A percentile compares a stretch with the other conserved stretches of the same genome.
phyloP scores from a whole-genome alignment of 2,329 filamentous ascomycete genomes.

The Colletotrichum zoysiae region DNA sequence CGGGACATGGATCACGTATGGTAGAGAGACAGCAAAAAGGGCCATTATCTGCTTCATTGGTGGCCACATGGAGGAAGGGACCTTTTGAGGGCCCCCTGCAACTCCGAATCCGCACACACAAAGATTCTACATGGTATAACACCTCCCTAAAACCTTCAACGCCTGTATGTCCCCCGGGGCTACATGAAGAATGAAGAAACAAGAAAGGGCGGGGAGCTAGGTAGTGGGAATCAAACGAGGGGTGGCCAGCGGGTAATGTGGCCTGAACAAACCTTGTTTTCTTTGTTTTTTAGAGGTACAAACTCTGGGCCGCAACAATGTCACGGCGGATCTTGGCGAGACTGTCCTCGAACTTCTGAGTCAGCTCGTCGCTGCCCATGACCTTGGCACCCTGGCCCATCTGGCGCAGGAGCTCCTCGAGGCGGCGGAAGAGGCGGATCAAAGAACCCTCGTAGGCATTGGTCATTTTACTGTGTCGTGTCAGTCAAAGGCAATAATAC shows the following conservation, averaged over 20 bases:
- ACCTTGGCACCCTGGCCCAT: constrained; percentile 97
- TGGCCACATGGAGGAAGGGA: constrained; percentile 37
- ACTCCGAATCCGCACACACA: constrained; percentile 34
- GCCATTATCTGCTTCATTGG: constrained; percentile 43
- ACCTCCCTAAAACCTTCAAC: constrained; percentile 26
- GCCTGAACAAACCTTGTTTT: constrained; percentile 22
- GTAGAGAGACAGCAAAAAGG: constrained; percentile 31
- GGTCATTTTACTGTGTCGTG: constrained; percentile 88
- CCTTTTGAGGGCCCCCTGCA: constrained; percentile 18
- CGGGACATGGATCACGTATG: constrained; percentile 14
- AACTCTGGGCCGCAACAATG: constrained; percentile 92
- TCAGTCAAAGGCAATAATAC: constrained; percentile 13
- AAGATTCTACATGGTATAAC: constrained; percentile 39
- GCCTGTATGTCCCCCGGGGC: constrained; percentile 27
- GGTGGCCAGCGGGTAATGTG: background rate
- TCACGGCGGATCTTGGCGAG: constrained; percentile 89
- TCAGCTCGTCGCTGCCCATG: constrained; percentile 96
- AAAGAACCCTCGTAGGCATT: constrained; percentile 97
- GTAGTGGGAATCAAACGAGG: background rate
- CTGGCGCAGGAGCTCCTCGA: constrained; percentile 94
- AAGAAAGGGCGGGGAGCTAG: background rate
- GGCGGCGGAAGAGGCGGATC: constrained; percentile 93
- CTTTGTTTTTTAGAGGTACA: constrained; percentile 79
- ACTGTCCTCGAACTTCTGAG: constrained; percentile 90
- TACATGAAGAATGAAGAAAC: constrained; percentile 31